Evolutionary conservation across 257 asterid genomes (phyloP).

Genomic region (Nicotiana attenuata): DNA sequence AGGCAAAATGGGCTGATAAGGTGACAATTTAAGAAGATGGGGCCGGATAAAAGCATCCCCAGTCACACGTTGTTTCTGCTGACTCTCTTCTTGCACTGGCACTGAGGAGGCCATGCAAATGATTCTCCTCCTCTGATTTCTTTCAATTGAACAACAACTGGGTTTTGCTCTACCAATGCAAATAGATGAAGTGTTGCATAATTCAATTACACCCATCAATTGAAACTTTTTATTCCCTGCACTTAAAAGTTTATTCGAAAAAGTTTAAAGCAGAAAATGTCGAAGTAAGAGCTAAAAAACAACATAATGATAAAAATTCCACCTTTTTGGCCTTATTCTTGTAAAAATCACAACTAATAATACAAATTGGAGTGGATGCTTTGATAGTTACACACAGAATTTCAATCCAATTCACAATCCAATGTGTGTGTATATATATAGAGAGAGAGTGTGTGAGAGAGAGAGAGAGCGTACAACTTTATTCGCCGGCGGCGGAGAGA

Average conservation of each 20-base stretch:
- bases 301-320: too few relatives aligned
- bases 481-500: neutral
- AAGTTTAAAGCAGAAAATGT: neutral
- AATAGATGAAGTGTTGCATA: slow-evolving; percentile 46
- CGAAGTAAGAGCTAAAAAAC: too few relatives aligned
- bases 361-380: too few relatives aligned
- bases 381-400: too few relatives aligned
- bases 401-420: too few relatives aligned
- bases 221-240: neutral
- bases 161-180: slow-evolving; percentile 37
- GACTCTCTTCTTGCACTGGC: slow-evolving; percentile 44
- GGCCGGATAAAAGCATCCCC: slow-evolving; percentile 81
- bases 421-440: neutral
- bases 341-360: too few relatives aligned
- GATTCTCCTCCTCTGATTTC: slow-evolving; percentile 26
- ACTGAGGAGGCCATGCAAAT: slow-evolving; percentile 41
- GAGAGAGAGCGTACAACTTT: neutral
- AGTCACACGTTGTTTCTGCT: slow-evolving; percentile 21
- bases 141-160: slow-evolving; percentile 18
- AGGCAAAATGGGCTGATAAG: slow-evolving; percentile 91
- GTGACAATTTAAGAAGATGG: slow-evolving; percentile 73
- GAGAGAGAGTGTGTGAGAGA: neutral
- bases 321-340: too few relatives aligned
- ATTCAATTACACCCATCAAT: slow-evolving; percentile 67
- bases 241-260: neutral